A percentile compares a stretch with the other conserved stretches of the same genome.
phyloP scores from a whole-genome alignment of 1,284 basidiomycete species.

The Leccinum laetum region DNA sequence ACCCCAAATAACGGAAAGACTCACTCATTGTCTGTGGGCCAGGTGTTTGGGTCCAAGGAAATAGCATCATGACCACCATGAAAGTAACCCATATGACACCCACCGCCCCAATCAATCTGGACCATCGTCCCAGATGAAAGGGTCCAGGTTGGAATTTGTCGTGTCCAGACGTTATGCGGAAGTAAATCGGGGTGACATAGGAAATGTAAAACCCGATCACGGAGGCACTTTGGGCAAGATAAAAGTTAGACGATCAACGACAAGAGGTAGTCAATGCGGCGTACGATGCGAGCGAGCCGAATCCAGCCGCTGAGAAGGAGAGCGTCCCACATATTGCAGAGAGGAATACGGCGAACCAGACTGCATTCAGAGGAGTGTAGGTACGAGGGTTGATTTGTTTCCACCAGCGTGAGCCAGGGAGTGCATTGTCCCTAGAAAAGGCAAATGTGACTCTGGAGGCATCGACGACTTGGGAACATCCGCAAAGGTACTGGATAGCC shows the following conservation, averaged over 20 bases:
- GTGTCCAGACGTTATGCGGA: slow-evolving; percentile 63
- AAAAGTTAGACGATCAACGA: not conserved
- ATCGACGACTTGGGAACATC: slow-evolving; percentile 69
- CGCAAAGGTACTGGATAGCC: slow-evolving; percentile 38
- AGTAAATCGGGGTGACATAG: slow-evolving; percentile 59
- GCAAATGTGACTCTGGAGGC: slow-evolving; percentile 72
- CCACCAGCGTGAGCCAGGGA: slow-evolving; percentile 68
- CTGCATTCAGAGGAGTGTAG: slow-evolving; percentile 65
- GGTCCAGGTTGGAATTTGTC: slow-evolving; percentile 53
- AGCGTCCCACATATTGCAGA: slow-evolving; percentile 59
- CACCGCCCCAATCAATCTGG: slow-evolving; percentile 50
- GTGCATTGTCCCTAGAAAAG: slow-evolving; percentile 66
- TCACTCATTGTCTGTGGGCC: slow-evolving; percentile 51
- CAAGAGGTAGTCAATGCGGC: slow-evolving; percentile 12
- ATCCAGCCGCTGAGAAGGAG: slow-evolving; percentile 58
- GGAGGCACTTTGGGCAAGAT: slow-evolving; percentile 44
- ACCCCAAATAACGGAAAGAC: slow-evolving; percentile 11
- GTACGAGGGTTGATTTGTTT: slow-evolving; percentile 54
- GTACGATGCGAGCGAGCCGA: slow-evolving; percentile 62
- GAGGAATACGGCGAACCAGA: slow-evolving; percentile 61
- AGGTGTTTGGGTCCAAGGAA: slow-evolving; percentile 45
- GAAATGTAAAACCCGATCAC: slow-evolving; percentile 53
- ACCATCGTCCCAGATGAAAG: slow-evolving; percentile 59
- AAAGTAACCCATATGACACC: slow-evolving; percentile 63
- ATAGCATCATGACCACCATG: slow-evolving; percentile 57